Evolutionary conservation across 2,329 filamentous ascomycete genomes (phyloP), one percentile per base, ranked within the genome.

Genomic region (Penicillium sp.): DNA sequence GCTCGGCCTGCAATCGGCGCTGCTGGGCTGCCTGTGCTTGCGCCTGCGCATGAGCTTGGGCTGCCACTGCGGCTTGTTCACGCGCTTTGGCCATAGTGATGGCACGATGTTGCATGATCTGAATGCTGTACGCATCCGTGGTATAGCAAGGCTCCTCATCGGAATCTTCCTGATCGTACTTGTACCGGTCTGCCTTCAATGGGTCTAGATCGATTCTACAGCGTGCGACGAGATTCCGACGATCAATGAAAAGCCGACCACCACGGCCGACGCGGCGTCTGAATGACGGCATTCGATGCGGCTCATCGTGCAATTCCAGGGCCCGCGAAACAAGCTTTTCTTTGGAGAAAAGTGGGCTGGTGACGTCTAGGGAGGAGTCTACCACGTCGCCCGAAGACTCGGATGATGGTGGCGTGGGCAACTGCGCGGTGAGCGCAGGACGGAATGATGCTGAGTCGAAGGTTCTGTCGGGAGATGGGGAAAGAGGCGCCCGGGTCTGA

Each of bases 231-330:
- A 89, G 74, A 47, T 85, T 83, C 58, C 87, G 83, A 59, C 90
- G 84, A 70, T 97, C 93, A 57, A 97, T 88, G 80, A 90, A 89
- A 57, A 95, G 69, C 35, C 91, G 83, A 54, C 90, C 89, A 53
- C 90, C 78, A 58, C 91, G 85, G 46, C 91, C 91, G 47, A 90
- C 83, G 50, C 93, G 85, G 54, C 90, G 83, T 56, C 91, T 83
- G 75, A 87, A 96, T 12, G 85, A 84, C 46, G 86, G 84, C 59
- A 74, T 73, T 46, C 61, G 64, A 52, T 65, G 66, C 27, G 67
- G 61, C 46, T 73, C 72, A 38, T 73, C 73, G 46, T 71, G 69
- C 45, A 71, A 58, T 39, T 72, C 69, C 55, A 72, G 66, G 39
- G 68, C 65, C 55, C 72, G 70, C 42, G 69, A 66, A 27, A 66